Conservation (phyloP, 371 early-diverging fungal genomes). For the Rhizopus microsporus region DNA sequence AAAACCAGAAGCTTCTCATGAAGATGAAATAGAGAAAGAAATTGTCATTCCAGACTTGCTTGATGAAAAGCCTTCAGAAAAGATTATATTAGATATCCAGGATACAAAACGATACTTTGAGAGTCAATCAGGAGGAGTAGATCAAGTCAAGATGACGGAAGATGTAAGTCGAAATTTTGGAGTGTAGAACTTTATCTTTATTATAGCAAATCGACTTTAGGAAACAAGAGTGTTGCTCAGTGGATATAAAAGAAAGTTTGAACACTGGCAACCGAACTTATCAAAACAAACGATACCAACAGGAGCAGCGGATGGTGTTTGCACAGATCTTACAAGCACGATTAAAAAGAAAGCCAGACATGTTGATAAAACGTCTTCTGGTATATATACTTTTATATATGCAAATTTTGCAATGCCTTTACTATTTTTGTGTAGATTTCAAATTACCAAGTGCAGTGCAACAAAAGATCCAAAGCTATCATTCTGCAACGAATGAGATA, state of each 20-base stretch:
- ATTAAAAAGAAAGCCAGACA: conserved; percentile 41
- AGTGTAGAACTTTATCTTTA: not conserved
- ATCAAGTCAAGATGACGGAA: conserved; percentile 25
- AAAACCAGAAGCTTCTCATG: conserved; percentile 1
- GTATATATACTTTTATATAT: conserved; percentile 19
- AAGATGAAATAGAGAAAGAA: conserved; percentile 53
- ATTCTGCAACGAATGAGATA: conserved; percentile 65
- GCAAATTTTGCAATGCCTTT: not conserved
- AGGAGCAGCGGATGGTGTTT: conserved; percentile 36
- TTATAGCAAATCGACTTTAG: conserved; percentile 5
- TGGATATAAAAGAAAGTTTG: conserved; percentile 36
- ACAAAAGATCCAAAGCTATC: conserved; percentile 54
- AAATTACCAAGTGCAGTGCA: conserved; percentile 48
- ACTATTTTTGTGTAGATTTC: conserved; percentile 24
- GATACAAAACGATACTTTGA: conserved; percentile 80
- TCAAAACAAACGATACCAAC: conserved; percentile 40
- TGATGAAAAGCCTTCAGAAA: conserved; percentile 49
- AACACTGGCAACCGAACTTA: conserved; percentile 44
- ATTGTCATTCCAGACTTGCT: conserved; percentile 70
- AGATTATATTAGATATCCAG: conserved; percentile 67
- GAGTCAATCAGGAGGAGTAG: conserved; percentile 60
- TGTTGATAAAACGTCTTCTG: conserved; percentile 27
- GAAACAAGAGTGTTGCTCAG: conserved; percentile 26
- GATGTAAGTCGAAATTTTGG: conserved; percentile 4
- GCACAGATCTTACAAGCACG: conserved; percentile 28